Percentiles rank a stretch among this genome's conserved stretches.
These are phyloP conservation scores for Leishmania tropica DNA, from an alignment of 208 protist genomes.

Conservation along the genomic window DNA sequence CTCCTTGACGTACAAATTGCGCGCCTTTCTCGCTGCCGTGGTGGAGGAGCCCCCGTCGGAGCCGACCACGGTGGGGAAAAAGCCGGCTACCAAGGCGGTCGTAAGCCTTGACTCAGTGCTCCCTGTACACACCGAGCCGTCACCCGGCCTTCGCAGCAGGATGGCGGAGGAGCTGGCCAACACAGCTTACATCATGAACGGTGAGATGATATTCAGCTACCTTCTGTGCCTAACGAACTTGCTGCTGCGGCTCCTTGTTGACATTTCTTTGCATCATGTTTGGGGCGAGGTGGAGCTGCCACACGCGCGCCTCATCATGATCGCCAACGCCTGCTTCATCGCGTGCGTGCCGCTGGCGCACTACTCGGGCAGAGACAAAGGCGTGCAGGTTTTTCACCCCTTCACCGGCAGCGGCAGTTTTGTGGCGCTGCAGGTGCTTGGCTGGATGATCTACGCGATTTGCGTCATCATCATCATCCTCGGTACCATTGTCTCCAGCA, in stretches of 20 bases:
- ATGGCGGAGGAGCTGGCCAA: slow-evolving; percentile 15
- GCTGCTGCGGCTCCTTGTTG: slow-evolving; percentile 57
- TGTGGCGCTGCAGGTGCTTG: slow-evolving; percentile 74
- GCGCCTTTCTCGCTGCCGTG: background rate
- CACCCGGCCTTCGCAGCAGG: background rate
- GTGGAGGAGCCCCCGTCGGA: background rate
- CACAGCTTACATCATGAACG: slow-evolving; percentile 56
- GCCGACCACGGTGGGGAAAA: background rate
- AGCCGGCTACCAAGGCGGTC: background rate
- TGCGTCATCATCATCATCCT: slow-evolving; percentile 47
- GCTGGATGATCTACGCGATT: slow-evolving; percentile 68
- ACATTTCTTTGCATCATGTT: slow-evolving; percentile 41
- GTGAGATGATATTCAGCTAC: slow-evolving; percentile 61
- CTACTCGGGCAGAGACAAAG: slow-evolving; percentile 65
- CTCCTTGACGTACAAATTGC: slow-evolving; percentile 9
- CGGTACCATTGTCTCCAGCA: slow-evolving; percentile 18
- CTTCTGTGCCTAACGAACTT: slow-evolving; percentile 52
- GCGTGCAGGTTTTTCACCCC: slow-evolving; percentile 56
- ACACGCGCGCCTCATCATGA: slow-evolving; percentile 29
- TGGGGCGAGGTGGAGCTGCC: slow-evolving; percentile 38
- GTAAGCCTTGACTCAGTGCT: background rate
- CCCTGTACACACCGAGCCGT: background rate
- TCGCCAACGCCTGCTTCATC: slow-evolving; percentile 46
- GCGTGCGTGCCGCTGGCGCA: slow-evolving; percentile 64
- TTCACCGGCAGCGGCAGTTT: slow-evolving; percentile 68